Conservation (phyloP, 345 rosid species). For the Kandelia obovata region DNA sequence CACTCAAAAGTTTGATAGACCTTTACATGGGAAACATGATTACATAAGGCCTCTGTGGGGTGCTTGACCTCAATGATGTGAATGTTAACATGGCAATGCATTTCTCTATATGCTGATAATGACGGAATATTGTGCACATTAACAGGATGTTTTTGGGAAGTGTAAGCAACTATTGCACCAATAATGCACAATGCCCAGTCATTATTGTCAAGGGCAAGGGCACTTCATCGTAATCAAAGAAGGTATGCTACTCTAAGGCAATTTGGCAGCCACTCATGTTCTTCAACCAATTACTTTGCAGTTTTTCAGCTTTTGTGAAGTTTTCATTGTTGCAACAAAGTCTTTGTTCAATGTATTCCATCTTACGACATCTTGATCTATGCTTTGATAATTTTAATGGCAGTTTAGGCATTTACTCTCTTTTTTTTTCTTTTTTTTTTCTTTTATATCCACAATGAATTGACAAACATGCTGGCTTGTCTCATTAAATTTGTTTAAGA, state of each 20-base stretch:
- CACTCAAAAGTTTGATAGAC: not conserved
- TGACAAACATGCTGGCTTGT: not conserved
- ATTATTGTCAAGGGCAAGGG: constrained; percentile 59
- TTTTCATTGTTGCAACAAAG: not conserved
- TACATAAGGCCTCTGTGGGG: no score
- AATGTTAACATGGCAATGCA: not conserved
- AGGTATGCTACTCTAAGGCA: constrained; percentile 23
- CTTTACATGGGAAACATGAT: not conserved
- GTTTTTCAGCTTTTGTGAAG: not conserved
- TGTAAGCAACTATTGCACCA: constrained; percentile 89
- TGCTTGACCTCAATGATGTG: not conserved
- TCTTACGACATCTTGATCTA: not conserved
- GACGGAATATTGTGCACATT: constrained; percentile 9
- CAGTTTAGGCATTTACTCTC: not conserved
- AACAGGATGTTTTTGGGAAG: constrained; percentile 93
- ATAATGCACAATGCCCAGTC: constrained; percentile 75
- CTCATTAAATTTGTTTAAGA: no score
- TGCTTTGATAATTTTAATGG: not conserved
- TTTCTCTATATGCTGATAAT: not conserved
- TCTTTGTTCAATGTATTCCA: not conserved
- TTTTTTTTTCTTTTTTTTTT: not conserved
- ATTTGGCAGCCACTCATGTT: not conserved
- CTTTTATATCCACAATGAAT: not conserved
- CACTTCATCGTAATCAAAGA: constrained; percentile 32
- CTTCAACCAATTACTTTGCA: not conserved